A percentile compares a stretch with the other conserved stretches of the same genome.
These are phyloP conservation scores for Silene conica DNA, from an alignment of 148 eudicot genomes.

Conservation along the genomic window DNA sequence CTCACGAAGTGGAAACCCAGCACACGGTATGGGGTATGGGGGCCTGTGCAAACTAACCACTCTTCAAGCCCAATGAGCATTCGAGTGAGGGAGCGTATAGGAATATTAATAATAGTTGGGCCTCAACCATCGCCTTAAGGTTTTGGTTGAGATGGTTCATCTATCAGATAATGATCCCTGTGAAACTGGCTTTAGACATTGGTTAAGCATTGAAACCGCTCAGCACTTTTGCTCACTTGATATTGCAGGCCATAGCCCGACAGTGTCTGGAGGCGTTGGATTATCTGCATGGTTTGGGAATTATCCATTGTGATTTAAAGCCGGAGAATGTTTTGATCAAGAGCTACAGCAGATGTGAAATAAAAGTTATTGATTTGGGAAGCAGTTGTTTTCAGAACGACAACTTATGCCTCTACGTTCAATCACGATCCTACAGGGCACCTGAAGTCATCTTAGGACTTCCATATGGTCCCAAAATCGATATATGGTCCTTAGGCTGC, in stretches of 20 bases:
- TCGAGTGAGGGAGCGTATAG: too few relatives aligned
- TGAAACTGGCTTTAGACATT: background rate
- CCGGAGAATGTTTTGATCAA: slow-evolving; percentile 91
- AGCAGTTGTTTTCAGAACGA: slow-evolving; percentile 91
- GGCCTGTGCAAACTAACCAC: too few relatives aligned
- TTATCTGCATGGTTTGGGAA: slow-evolving; percentile 73
- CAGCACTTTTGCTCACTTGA: background rate
- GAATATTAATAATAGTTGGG: too few relatives aligned
- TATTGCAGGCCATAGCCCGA: slow-evolving; percentile 59
- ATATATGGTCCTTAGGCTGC: slow-evolving; percentile 95
- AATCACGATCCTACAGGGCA: slow-evolving; percentile 95
- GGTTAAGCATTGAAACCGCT: background rate
- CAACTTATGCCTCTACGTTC: slow-evolving; percentile 71
- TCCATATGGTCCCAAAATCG: slow-evolving; percentile 86
- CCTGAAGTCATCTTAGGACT: slow-evolving; percentile 97
- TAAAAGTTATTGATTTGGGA: slow-evolving; percentile 93
- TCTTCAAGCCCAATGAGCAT: too few relatives aligned
- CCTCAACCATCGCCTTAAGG: too few relatives aligned
- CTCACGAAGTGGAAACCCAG: too few relatives aligned
- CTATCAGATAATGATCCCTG: background rate
- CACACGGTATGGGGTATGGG: too few relatives aligned
- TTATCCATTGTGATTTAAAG: slow-evolving; percentile 94
- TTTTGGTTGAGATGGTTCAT: too few relatives aligned
- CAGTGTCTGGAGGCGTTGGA: slow-evolving; percentile 89
- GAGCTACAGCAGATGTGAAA: slow-evolving; percentile 85